Conservation (phyloP, 306 rosid species). For the Fragaria iinumae region DNA sequence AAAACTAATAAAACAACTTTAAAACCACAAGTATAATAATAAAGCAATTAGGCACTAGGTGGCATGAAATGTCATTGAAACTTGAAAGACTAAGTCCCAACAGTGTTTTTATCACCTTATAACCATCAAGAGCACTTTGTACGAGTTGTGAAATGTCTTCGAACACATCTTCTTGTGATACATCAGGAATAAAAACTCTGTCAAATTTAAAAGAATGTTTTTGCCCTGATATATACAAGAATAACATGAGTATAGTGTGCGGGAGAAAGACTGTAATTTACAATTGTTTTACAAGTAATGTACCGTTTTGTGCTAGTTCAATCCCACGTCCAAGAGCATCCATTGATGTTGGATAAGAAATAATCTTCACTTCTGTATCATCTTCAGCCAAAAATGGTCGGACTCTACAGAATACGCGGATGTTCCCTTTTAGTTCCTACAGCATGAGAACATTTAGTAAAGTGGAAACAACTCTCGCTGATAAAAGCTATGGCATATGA, state of each 20-base stretch:
- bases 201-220: conserved; percentile 85
- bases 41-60: not conserved
- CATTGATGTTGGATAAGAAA: conserved; percentile 84
- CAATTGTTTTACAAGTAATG: conserved; percentile 16
- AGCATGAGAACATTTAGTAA: conserved; percentile 26
- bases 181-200: conserved; percentile 82
- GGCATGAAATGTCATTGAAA: conserved; percentile 2
- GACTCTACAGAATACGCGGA: conserved; percentile 97
- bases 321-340: conserved; percentile 85
- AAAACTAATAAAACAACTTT: not conserved
- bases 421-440: conserved; percentile 95
- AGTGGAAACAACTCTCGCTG: conserved; percentile 2
- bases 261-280: conserved; percentile 1
- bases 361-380: conserved; percentile 53
- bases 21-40: not conserved
- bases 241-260: conserved; percentile 14
- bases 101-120: conserved; percentile 62
- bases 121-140: conserved; percentile 99
- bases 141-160: conserved; percentile 95
- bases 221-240: conserved; percentile 57
- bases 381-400: conserved; percentile 86
- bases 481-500: conserved; percentile 12
- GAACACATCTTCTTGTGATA: conserved; percentile 78
- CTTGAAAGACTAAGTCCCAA: not conserved
- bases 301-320: conserved; percentile 76